A percentile compares a stretch with the other conserved stretches of the same genome.
Conservation (phyloP, 2,329 filamentous ascomycete genomes). For the Pochonia chlamydosporia region DNA sequence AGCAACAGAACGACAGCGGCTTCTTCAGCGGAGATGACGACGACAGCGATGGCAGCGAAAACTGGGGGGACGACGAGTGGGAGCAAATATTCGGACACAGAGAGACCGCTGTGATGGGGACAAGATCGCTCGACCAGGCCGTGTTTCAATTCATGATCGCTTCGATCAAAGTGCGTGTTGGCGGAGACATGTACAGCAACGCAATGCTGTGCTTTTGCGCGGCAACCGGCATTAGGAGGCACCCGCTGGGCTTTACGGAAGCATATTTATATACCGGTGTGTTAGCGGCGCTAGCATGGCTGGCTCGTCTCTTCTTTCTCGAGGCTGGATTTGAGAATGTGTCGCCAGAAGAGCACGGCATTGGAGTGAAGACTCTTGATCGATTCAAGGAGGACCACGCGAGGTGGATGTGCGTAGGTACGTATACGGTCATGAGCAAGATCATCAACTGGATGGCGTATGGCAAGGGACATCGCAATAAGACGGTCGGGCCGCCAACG, state of each 20-base stretch:
- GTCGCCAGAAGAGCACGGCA: not conserved
- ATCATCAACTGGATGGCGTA: constrained; percentile 4
- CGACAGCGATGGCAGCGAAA: not conserved
- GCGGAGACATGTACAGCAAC: not conserved
- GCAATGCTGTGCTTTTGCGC: not conserved
- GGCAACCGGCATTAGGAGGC: not conserved
- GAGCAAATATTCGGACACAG: not conserved
- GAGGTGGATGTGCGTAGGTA: not conserved
- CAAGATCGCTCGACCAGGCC: not conserved
- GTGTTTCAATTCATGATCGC: not conserved
- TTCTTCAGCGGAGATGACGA: not conserved
- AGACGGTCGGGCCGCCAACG: constrained; percentile 1
- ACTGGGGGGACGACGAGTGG: constrained; percentile 7
- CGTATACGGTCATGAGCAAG: not conserved
- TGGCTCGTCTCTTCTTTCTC: not conserved
- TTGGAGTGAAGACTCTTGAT: not conserved
- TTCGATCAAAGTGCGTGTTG: not conserved
- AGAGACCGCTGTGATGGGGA: not conserved
- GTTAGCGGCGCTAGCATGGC: not conserved
- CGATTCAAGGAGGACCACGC: not conserved
- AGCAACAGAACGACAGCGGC: not conserved
- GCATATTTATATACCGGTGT: not conserved
- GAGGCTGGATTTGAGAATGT: not conserved
- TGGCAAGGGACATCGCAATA: not conserved
- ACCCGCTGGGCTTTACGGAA: not conserved